phyloP scores from a whole-genome alignment of 2,329 filamentous ascomycete genomes.

The Xylaria sp. region DNA sequence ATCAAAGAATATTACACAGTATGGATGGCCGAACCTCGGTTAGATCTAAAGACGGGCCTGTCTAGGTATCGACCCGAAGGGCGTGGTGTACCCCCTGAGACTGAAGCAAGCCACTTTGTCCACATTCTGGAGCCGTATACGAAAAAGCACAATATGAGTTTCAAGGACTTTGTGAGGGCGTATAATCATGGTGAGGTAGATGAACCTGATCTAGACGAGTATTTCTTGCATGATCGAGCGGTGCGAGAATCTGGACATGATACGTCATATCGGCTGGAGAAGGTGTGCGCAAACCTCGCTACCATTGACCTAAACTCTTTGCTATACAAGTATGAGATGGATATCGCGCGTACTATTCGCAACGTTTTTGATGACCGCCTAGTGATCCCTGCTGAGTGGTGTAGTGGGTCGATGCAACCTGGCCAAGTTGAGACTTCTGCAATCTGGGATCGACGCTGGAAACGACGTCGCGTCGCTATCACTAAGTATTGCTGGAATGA shows the following conservation, averaged over 20 bases:
- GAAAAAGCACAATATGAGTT: constrained; percentile 82
- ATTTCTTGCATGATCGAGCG: constrained; percentile 95
- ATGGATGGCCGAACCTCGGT: constrained; percentile 82
- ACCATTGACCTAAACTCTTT: constrained; percentile 95
- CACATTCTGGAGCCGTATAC: constrained; percentile 85
- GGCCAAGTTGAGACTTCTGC: constrained; percentile 83
- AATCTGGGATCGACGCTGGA: constrained; percentile 88
- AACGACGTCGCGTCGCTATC: constrained; percentile 83
- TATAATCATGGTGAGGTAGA: constrained; percentile 82
- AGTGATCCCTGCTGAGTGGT: constrained; percentile 84
- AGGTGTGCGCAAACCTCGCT: constrained; percentile 85
- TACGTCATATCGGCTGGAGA: constrained; percentile 92
- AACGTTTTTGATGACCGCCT: constrained; percentile 85
- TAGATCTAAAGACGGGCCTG: constrained; percentile 80
- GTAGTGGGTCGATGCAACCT: constrained; percentile 71
- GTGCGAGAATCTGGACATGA: constrained; percentile 97
- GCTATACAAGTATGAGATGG: constrained; percentile 95
- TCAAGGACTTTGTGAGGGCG: constrained; percentile 84
- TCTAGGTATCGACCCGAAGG: constrained; percentile 88
- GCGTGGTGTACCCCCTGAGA: constrained; percentile 88
- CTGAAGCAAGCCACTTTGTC: constrained; percentile 85
- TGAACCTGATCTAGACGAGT: constrained; percentile 91
- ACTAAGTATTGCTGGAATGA: constrained; percentile 96
- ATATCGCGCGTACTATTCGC: constrained; percentile 88
- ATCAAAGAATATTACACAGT: constrained; percentile 97